Conservation (phyloP, 1,284 basidiomycete genomes). For the Ganoderma meredithae region DNA sequence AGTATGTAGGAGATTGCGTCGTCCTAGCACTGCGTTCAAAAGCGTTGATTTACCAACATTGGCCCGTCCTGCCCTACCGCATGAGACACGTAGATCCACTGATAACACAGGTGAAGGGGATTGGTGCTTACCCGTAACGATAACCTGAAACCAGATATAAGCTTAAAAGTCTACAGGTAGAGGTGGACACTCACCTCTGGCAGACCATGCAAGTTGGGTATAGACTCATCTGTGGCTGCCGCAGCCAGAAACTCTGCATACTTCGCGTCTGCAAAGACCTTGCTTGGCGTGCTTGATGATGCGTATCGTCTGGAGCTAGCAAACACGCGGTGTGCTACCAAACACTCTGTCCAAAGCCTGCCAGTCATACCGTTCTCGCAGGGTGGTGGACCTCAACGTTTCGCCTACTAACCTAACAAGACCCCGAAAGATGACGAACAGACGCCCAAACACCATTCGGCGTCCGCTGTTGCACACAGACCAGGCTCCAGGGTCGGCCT, state of each 20-base stretch:
- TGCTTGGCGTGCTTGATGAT: constrained; percentile 17
- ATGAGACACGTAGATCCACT: not conserved
- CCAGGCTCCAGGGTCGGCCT: too few relatives aligned
- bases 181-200: constrained; percentile 53
- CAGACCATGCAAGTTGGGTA: constrained; percentile 53
- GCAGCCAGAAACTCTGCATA: constrained; percentile 56
- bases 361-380: not conserved
- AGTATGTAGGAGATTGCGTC: constrained; percentile 62
- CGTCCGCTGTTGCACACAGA: too few relatives aligned
- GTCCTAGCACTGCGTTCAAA: constrained; percentile 70
- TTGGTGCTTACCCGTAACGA: constrained; percentile 40
- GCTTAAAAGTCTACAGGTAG: not conserved
- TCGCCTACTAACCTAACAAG: not conserved
- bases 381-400: not conserved
- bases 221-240: constrained; percentile 46
- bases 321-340: not conserved
- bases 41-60: constrained; percentile 80
- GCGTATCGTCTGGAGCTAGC: constrained; percentile 14
- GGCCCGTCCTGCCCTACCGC: constrained; percentile 47
- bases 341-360: not conserved
- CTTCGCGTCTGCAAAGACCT: constrained; percentile 45
- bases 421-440: not conserved
- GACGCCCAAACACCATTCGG: not conserved
- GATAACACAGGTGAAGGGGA: not conserved
- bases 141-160: constrained; percentile 35